Evolutionary conservation across 129 eudicot genomes (phyloP).

Genomic region (Deinandra increscens): DNA sequence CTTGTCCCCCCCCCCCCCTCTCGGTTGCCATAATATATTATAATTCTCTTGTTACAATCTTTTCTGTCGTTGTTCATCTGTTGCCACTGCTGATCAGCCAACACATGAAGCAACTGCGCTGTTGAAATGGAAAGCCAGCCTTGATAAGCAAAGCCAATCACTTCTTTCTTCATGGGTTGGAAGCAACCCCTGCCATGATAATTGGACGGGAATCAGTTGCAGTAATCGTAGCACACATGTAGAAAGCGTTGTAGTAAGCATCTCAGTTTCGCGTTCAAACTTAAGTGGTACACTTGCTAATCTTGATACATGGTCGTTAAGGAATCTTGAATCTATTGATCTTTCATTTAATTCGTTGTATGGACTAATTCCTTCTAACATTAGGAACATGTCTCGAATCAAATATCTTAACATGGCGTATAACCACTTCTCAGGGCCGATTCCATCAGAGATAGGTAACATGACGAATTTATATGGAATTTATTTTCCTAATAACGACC

Average conservation of each 20-base stretch:
- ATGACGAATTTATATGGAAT: no score
- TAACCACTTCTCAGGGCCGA: no score
- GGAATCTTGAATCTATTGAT: constrained; percentile 21
- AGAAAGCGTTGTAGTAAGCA: constrained; percentile 20
- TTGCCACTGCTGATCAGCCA: not conserved
- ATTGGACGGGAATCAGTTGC: constrained; percentile 42
- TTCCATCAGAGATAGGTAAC: no score
- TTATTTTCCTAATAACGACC: no score
- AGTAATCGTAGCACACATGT: not conserved
- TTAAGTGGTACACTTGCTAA: no score
- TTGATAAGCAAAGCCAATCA: constrained; percentile 20
- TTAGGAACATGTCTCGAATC: no score
- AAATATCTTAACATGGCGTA: no score
- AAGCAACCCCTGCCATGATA: constrained; percentile 28
- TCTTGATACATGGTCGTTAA: constrained; percentile 30
- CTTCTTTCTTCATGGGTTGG: constrained; percentile 28
- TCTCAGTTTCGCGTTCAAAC: constrained; percentile 5
- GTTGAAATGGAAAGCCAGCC: constrained; percentile 38
- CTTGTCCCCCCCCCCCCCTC: no score
- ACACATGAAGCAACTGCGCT: constrained; percentile 27
- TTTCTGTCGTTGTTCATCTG: not conserved
- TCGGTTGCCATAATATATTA: no score
- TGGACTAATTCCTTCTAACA: no score
- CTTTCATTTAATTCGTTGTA: constrained; percentile 23
- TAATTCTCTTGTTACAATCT: not conserved